A percentile compares a stretch with the other conserved stretches of the same genome.
Conservation (phyloP, 1,284 basidiomycete species). For the Tylopilus sp. region DNA sequence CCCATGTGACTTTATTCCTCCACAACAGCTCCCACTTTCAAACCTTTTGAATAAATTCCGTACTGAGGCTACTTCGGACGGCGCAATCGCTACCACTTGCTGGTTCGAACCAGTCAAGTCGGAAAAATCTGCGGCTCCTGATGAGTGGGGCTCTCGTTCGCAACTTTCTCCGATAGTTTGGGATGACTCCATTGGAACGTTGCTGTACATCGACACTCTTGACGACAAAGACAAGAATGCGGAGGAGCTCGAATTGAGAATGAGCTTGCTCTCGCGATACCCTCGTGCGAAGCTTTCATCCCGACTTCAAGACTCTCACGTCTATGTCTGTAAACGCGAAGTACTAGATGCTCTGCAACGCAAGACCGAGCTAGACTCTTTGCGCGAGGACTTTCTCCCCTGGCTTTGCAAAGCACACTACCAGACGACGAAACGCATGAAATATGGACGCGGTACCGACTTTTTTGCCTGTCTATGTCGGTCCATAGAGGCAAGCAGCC, state of each 20-base stretch:
- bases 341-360: conserved; percentile 70
- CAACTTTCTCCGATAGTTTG: conserved; percentile 54
- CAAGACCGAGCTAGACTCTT: conserved; percentile 67
- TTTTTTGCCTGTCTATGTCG: background rate
- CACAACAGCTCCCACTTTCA: conserved; percentile 64
- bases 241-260: conserved; percentile 69
- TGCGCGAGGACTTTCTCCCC: conserved; percentile 83
- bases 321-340: conserved; percentile 78
- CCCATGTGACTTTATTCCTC: conserved; percentile 86
- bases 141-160: conserved; percentile 58
- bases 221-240: conserved; percentile 63
- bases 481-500: conserved; percentile 36
- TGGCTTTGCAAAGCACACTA: conserved; percentile 86
- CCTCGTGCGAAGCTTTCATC: conserved; percentile 70
- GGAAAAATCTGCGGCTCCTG: conserved; percentile 53
- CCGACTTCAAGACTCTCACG: conserved; percentile 77
- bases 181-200: conserved; percentile 59
- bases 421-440: conserved; percentile 51
- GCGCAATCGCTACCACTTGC: conserved; percentile 70
- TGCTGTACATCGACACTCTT: conserved; percentile 66
- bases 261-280: conserved; percentile 69
- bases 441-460: conserved; percentile 52
- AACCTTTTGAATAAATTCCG: conserved; percentile 79
- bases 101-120: conserved; percentile 60
- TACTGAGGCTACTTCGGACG: conserved; percentile 56